phyloP scores from a whole-genome alignment of 2,329 filamentous ascomycete genomes.

The Venturia effusa region DNA sequence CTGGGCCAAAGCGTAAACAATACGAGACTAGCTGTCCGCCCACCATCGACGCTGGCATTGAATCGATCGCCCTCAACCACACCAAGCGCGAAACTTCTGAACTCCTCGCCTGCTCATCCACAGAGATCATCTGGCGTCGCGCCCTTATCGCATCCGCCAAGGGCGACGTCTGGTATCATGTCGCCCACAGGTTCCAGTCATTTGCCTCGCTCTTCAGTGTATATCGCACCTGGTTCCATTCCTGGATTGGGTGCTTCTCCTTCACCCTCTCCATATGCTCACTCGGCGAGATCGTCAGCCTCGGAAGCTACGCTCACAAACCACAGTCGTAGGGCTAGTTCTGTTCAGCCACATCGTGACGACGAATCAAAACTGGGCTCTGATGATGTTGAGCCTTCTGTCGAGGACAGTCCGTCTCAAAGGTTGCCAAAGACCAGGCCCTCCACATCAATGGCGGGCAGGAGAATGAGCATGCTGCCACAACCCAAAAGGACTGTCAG shows the following conservation, averaged over 20 bases:
- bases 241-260: background rate
- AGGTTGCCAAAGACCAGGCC: conserved; percentile 5
- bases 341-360: background rate
- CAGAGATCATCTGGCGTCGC: background rate
- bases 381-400: background rate
- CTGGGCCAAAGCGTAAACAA: background rate
- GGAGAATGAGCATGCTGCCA: conserved; percentile 7
- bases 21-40: background rate
- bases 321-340: background rate
- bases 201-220: conserved; percentile 6
- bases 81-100: background rate
- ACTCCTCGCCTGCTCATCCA: background rate
- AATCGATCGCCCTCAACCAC: background rate
- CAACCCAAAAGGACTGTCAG: conserved; percentile 9
- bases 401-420: background rate
- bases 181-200: conserved; percentile 3
- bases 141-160: conserved; percentile 4
- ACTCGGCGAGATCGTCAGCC: conserved; percentile 1
- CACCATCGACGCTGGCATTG: background rate
- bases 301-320: conserved; percentile 6
- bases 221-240: background rate
- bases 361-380: background rate
- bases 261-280: background rate
- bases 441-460: conserved; percentile 1
- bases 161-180: background rate